A percentile compares a stretch with the other conserved stretches of the same genome.
Evolutionary conservation across 73 alveolate genomes (phyloP).

Genomic region (Paramecium primaurelia): DNA sequence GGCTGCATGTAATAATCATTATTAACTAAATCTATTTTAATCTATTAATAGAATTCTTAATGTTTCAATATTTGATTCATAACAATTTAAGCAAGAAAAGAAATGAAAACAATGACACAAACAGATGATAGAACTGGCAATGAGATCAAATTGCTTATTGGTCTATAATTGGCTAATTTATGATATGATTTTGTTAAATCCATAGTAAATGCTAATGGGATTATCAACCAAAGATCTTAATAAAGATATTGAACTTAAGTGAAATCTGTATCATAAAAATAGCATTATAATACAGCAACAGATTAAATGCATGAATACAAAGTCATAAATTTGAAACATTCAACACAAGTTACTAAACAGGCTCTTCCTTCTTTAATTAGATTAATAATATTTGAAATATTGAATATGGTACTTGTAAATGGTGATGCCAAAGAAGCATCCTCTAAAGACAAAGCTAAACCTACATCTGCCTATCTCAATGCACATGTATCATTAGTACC

Average conservation of each 20-base stretch:
- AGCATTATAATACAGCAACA: constrained; percentile 71
- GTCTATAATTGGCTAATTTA: constrained; percentile 22
- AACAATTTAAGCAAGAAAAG: not conserved
- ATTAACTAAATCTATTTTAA: not conserved
- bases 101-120: not conserved
- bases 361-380: constrained; percentile 92
- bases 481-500: constrained; percentile 93
- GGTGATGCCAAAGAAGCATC: constrained; percentile 95
- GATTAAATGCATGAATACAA: constrained; percentile 89
- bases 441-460: constrained; percentile 82
- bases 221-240: constrained; percentile 81
- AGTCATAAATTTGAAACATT: constrained; percentile 91
- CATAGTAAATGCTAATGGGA: constrained; percentile 85
- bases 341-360: constrained; percentile 85
- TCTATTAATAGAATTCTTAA: not conserved
- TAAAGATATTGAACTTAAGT: constrained; percentile 82
- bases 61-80: not conserved
- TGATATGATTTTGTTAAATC: constrained; percentile 81
- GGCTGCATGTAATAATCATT: not conserved
- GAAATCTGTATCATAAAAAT: constrained; percentile 72
- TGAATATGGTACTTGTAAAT: constrained; percentile 76
- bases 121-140: constrained; percentile 29
- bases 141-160: constrained; percentile 10
- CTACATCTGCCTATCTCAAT: constrained; percentile 83
- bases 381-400: constrained; percentile 69